Percentiles rank a stretch among this genome's conserved stretches.
Evolutionary conservation across 1,139 yeast genomes (phyloP).

Genomic region (Hyphopichia pseudoburtonii): DNA sequence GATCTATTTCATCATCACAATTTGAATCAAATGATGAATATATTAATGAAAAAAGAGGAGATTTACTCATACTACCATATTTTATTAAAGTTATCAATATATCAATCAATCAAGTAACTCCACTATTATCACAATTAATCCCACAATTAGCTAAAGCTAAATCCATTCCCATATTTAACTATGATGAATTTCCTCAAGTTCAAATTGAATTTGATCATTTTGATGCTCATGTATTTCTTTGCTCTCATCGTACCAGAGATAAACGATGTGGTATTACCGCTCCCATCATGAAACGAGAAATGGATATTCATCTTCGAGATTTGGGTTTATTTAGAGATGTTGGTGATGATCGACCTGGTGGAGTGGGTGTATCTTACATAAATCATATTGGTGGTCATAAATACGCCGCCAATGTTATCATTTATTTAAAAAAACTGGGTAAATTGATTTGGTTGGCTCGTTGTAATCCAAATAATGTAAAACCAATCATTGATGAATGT

Average conservation of each 20-base stretch:
- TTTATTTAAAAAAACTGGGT: conserved; percentile 65
- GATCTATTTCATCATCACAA: conserved; percentile 46
- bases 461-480: conserved; percentile 73
- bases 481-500: conserved; percentile 73
- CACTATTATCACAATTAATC: conserved; percentile 47
- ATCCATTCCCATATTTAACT: background rate
- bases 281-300: conserved; percentile 81
- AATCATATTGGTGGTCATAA: conserved; percentile 97
- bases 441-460: conserved; percentile 87
- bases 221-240: conserved; percentile 65
- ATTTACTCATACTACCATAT: conserved; percentile 70
- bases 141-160: conserved; percentile 36
- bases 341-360: conserved; percentile 71
- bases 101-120: conserved; percentile 40
- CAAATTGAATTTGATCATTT: conserved; percentile 32
- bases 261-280: conserved; percentile 94
- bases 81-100: conserved; percentile 70
- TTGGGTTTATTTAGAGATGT: conserved; percentile 69
- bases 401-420: conserved; percentile 82
- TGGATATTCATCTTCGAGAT: conserved; percentile 72
- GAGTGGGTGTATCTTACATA: conserved; percentile 66
- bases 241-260: conserved; percentile 90
- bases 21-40: conserved; percentile 41
- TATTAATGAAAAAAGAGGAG: conserved; percentile 45
- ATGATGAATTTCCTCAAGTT: conserved; percentile 15